Evolutionary conservation across 345 rosid species (phyloP).

Genomic region (Hypericum androsaemum): DNA sequence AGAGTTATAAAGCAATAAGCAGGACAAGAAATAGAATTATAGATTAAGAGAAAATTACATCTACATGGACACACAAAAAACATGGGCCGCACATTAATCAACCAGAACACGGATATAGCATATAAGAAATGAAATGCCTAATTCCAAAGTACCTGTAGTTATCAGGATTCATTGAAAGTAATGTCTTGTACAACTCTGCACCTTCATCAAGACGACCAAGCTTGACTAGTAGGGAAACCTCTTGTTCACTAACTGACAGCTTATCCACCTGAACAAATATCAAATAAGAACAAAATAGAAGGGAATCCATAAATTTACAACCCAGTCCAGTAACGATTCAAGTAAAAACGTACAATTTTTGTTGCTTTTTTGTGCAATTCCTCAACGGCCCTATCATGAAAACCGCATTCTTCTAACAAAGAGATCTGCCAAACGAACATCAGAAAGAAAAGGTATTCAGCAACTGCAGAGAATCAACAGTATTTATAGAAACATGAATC

Average conservation of each 20-base stretch:
- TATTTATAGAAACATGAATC: too few species aligned
- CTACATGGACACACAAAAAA: too few species aligned
- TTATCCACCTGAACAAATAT: constrained; percentile 64
- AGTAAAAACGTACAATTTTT: constrained; percentile 59
- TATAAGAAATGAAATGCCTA: not conserved
- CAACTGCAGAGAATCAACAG: not conserved
- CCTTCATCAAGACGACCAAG: constrained; percentile 71
- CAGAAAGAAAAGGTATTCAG: not conserved
- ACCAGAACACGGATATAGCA: too few species aligned
- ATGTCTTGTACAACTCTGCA: constrained; percentile 49
- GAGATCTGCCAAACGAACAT: constrained; percentile 44
- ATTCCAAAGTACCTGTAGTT: constrained; percentile 62
- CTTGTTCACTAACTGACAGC: constrained; percentile 75
- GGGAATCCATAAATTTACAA: not conserved
- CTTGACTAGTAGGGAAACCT: constrained; percentile 72
- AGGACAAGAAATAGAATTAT: not conserved
- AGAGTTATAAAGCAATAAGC: too few species aligned
- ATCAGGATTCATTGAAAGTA: constrained; percentile 91
- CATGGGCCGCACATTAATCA: too few species aligned
- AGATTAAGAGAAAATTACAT: not conserved
- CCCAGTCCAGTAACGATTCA: not conserved
- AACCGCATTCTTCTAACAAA: constrained; percentile 76
- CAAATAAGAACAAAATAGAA: constrained; percentile 1
- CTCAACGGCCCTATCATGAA: constrained; percentile 59
- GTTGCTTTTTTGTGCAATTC: constrained; percentile 65